These are phyloP conservation scores for Sugiyamaella japonica DNA, from an alignment of 1,139 yeast species.

Conservation along the genomic window DNA sequence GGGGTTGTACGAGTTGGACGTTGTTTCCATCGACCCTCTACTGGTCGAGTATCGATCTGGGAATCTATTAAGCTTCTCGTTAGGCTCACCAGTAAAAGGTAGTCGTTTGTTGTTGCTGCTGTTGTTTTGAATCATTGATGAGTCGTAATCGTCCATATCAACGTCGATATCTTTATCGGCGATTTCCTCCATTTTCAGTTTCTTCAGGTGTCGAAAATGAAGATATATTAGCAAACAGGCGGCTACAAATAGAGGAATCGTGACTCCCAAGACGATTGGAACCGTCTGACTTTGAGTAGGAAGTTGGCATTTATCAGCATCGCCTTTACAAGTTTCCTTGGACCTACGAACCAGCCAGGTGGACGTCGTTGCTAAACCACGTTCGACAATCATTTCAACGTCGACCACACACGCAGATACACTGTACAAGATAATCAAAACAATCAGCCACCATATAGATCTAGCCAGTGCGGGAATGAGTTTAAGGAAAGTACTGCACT, in stretches of 20 bases:
- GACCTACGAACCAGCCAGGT: slow-evolving; percentile 8
- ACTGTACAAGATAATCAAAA: background rate
- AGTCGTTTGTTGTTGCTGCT: background rate
- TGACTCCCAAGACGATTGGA: slow-evolving; percentile 44
- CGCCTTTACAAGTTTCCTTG: slow-evolving; percentile 8
- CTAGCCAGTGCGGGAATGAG: background rate
- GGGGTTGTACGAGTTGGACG: slow-evolving; percentile 13
- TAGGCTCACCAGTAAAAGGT: background rate
- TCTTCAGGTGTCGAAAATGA: slow-evolving; percentile 39
- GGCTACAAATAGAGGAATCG: slow-evolving; percentile 42
- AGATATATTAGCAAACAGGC: slow-evolving; percentile 36
- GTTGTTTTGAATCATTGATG: background rate
- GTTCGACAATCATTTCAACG: background rate
- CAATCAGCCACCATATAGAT: background rate
- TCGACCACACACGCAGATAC: background rate
- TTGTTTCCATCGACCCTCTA: slow-evolving; percentile 19
- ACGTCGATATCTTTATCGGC: slow-evolving; percentile 39
- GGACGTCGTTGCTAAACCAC: too few relatives aligned
- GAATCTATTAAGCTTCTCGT: slow-evolving; percentile 8
- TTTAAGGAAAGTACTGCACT: background rate
- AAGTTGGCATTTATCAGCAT: slow-evolving; percentile 32
- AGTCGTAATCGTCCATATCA: slow-evolving; percentile 34
- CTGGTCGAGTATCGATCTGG: slow-evolving; percentile 6
- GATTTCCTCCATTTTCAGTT: slow-evolving; percentile 41
- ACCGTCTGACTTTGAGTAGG: slow-evolving; percentile 37